Evolutionary conservation across 1,139 yeast genomes (phyloP), one percentile per base, ranked within the genome.

Genomic region (Sugiyamaella grinbergsii): DNA sequence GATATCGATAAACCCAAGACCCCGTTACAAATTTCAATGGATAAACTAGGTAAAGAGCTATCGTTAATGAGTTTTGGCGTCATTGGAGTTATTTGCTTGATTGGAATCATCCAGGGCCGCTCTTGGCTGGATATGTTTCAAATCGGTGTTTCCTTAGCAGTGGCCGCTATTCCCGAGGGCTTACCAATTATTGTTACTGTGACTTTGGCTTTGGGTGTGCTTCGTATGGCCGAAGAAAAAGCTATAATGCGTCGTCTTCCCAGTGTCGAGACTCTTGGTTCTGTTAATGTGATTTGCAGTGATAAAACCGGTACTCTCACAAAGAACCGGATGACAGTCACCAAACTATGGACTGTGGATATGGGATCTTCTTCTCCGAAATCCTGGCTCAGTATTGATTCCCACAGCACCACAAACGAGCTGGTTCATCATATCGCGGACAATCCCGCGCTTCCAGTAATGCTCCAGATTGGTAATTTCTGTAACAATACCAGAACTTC

Each of bases 161-260:
- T 93, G 11, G 98, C 98, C 44, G 98, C 98, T 2, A 91, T 93
- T 59, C 98, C 98, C 3, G 98, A 93, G 70, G 98, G 98, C 51
- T 77, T 93, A 58, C 98, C 98, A 0, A 91, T 93, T 62, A 91
- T 93, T 66, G 98, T 93, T 40, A 91, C 98, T 3, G 98, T 93
- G 4, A 93, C 98, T 0, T 75, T 93, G 59, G 98, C 98, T 0
- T 76, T 93, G 38, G 98, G 98, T 42, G 98, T 93, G 36, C 76
- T 91, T 60, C 78, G 97, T 71, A 93, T 93, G 98, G 97, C 98
- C 3, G 82, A 81, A 50, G 83, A 90, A 59, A 85, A 85, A 63
- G 98, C 97, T 2, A 93, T 93, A 63, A 96, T 93, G 49, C 85
- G 91, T 62, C 80, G 97, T 60, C 75, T 93, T 56, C 98, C 98